These are phyloP conservation scores for Hygrophorus pudorinus DNA, from an alignment of 768 basidiomycete genomes.

Conservation along the genomic window DNA sequence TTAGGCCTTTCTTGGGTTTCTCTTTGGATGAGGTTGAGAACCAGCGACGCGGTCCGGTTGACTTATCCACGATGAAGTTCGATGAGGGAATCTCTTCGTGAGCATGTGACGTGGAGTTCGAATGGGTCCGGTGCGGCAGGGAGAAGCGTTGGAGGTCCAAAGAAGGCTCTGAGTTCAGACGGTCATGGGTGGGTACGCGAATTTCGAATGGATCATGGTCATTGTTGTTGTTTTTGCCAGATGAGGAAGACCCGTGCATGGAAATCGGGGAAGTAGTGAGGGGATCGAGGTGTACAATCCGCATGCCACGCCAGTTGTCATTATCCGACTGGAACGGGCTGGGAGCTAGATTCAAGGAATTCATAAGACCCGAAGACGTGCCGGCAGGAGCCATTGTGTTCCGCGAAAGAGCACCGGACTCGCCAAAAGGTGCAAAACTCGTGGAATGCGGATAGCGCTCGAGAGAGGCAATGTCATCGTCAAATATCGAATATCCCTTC, in stretches of 20 bases:
- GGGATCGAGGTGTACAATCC: conserved; percentile 17
- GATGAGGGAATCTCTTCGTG: conserved; percentile 6
- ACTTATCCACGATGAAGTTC: conserved; percentile 6
- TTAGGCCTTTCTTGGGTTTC: conserved; percentile 58
- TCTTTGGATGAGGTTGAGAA: conserved; percentile 33
- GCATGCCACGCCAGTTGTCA: conserved; percentile 35
- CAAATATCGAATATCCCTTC: conserved; percentile 31
- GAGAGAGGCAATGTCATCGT: conserved; percentile 28
- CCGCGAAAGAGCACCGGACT: conserved; percentile 20
- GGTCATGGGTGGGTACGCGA: conserved; percentile 21
- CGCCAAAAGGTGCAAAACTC: conserved; percentile 48
- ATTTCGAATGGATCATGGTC: conserved; percentile 41
- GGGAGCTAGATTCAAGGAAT: conserved; percentile 37
- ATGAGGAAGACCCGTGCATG: conserved; percentile 19
- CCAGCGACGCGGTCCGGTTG: conserved; percentile 33
- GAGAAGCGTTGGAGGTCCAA: conserved; percentile 22
- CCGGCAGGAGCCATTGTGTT: conserved; percentile 21
- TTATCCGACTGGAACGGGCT: conserved; percentile 43
- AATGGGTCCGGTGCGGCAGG: conserved; percentile 21
- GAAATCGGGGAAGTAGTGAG: conserved; percentile 31
- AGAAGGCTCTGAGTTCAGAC: conserved; percentile 14
- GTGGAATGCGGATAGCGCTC: conserved; percentile 15
- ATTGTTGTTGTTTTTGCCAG: conserved; percentile 23
- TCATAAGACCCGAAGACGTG: conserved; percentile 41
- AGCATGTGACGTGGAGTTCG: conserved; percentile 21